Conservation (phyloP, 1,284 basidiomycete genomes). For the Pascua sp. region DNA sequence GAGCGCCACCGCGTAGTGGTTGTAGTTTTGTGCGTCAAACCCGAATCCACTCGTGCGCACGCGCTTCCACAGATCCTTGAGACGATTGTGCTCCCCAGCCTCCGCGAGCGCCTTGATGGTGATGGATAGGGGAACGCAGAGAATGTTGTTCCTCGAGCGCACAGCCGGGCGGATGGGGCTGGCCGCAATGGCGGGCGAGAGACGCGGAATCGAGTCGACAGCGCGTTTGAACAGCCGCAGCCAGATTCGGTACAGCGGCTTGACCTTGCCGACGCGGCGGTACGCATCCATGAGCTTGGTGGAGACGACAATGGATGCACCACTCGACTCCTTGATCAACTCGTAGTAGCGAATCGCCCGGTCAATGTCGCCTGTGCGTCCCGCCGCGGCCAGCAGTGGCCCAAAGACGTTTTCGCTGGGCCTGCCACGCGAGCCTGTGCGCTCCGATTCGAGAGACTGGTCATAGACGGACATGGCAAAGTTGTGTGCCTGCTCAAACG, state of each 20-base stretch:
- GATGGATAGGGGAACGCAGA: conserved; percentile 78
- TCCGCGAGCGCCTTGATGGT: conserved; percentile 73
- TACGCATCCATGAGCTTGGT: conserved; percentile 73
- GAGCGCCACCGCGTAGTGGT: conserved; percentile 72
- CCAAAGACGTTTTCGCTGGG: conserved; percentile 36
- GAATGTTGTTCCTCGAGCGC: conserved; percentile 52
- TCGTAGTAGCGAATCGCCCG: conserved; percentile 60
- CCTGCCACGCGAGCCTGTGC: conserved; percentile 18
- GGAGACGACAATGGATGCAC: conserved; percentile 32
- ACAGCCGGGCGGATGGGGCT: conserved; percentile 1
- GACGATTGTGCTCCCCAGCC: conserved; percentile 61
- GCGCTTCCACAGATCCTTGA: conserved; percentile 66
- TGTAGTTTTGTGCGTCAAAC: conserved; percentile 92
- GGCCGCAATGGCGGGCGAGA: not conserved
- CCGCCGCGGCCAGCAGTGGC: conserved; percentile 36
- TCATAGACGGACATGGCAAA: conserved; percentile 36
- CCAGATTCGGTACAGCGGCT: conserved; percentile 65
- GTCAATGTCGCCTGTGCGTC: conserved; percentile 17
- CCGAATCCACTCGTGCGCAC: conserved; percentile 67
- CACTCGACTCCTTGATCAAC: conserved; percentile 5
- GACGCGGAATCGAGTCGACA: conserved; percentile 1
- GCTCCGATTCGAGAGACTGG: conserved; percentile 17
- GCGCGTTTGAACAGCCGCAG: conserved; percentile 10
- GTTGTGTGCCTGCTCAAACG: conserved; percentile 35
- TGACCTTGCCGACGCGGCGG: conserved; percentile 60